Evolutionary conservation across 805 yeast genomes (phyloP), one percentile per base, ranked within the genome.

Genomic region (Scheffersomyces amazonensis): DNA sequence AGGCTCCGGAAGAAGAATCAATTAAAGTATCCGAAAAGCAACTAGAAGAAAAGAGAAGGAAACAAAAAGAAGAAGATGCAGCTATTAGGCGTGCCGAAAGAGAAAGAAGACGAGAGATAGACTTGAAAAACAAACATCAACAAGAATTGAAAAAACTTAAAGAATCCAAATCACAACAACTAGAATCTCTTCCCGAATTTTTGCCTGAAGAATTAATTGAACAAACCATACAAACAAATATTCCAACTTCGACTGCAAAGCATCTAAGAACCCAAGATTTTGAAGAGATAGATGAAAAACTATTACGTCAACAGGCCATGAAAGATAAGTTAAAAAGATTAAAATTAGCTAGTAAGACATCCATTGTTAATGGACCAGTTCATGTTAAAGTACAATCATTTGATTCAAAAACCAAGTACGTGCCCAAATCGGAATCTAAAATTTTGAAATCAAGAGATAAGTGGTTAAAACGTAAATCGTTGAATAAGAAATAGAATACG

Each of bases 1-100:
- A 64, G 7, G 74, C 73, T 1, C 75, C 75, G 12, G 74, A 69
- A 49, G 74, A 68, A 44, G 73, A 69, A 40, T 60, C 70, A 7
- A 60, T 62, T 5, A 39, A 53, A 6, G 44, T 47, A 27, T 47
- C 65, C 23, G 53, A 56, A 27, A 52, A 53, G 36, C 57, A 59
- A 39, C 50, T 52, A 25, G 53, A 58, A 29, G 47, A 46, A 20
- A 38, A 46, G 28, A 42, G 46, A 35, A 32, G 46, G 30, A 56
- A 60, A 39, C 54, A 50, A 34, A 56, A 59, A 39, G 36, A 37
- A 32, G 30, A 16, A 27, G 30, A 27, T 8, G 30, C 30, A 13
- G 16, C 5, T 13, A 13, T 15, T 6, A 61, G 51, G 33, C 48
- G 42, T 34, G 50, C 44, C 18, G 69, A 61, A 34, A 59, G 52